Conservation (phyloP, 2,329 filamentous ascomycete species). For the Endocalyx cinctus region DNA sequence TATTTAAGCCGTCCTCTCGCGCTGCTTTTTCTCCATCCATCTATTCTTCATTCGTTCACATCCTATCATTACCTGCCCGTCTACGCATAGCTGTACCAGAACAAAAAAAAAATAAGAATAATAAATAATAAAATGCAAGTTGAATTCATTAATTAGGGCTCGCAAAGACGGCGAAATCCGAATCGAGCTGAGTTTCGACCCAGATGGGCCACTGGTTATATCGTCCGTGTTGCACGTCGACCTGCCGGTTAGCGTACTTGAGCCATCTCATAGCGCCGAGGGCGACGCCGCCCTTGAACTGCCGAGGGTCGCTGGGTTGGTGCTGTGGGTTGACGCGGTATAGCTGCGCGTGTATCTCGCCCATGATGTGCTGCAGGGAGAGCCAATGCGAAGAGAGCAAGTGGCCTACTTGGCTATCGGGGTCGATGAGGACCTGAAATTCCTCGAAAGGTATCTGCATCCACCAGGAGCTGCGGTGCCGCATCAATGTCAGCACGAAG, state of each 20-base stretch:
- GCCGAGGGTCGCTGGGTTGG: conserved; percentile 13
- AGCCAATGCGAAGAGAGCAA: conserved; percentile 53
- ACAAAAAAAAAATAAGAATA: not conserved
- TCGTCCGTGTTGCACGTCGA: conserved; percentile 37
- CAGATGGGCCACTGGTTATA: conserved; percentile 52
- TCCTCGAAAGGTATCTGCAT: conserved; percentile 50
- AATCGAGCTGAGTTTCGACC: conserved; percentile 47
- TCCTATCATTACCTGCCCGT: no score
- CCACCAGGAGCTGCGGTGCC: conserved; percentile 43
- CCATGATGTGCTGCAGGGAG: conserved; percentile 50
- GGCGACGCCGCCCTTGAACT: conserved; percentile 25
- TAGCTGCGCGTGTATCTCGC: no score
- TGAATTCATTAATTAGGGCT: conserved; percentile 14
- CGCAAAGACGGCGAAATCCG: conserved; percentile 43
- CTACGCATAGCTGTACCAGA: no score
- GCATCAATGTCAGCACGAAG: not conserved
- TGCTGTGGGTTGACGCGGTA: conserved; percentile 33
- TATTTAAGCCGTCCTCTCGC: no score
- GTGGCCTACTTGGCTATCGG: conserved; percentile 39
- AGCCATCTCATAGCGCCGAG: conserved; percentile 47
- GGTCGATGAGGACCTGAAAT: conserved; percentile 47
- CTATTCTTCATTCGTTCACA: no score
- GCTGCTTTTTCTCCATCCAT: no score
- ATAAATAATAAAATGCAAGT: not conserved
- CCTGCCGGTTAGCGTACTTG: conserved; percentile 42